Percentiles rank a stretch among this genome's conserved stretches.
These are phyloP conservation scores for Halenospora varia DNA, from an alignment of 495 filamentous ascomycete genomes.

Conservation along the genomic window DNA sequence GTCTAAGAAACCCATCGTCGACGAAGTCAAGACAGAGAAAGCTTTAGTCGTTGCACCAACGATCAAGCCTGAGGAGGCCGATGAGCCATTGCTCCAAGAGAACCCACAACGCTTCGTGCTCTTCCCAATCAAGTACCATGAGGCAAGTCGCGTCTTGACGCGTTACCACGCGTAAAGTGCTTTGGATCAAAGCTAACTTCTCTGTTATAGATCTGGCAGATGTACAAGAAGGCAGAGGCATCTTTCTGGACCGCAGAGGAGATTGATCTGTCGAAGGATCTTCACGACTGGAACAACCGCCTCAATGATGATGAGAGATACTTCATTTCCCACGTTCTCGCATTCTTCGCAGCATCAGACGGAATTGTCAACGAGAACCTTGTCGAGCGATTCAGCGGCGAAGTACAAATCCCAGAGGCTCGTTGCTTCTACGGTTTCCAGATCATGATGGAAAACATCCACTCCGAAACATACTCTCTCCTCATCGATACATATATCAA, in stretches of 20 bases:
- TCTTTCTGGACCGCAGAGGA: slow-evolving; percentile 99
- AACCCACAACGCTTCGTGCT: slow-evolving; percentile 96
- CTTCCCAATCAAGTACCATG: slow-evolving; percentile 99
- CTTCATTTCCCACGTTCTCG: slow-evolving; percentile 97
- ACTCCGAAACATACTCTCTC: slow-evolving; percentile 98
- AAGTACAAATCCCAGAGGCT: slow-evolving; percentile 96
- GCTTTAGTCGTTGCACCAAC: slow-evolving; percentile 52
- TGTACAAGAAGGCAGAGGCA: slow-evolving; percentile 99
- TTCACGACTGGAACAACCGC: slow-evolving; percentile 98
- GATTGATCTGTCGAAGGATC: slow-evolving; percentile 97
- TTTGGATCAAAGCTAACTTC: slow-evolving; percentile 29
- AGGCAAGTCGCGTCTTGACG: slow-evolving; percentile 68
- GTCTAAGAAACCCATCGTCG: slow-evolving; percentile 44
- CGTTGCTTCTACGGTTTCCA: slow-evolving; percentile 99
- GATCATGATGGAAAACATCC: slow-evolving; percentile 99
- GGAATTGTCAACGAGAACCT: slow-evolving; percentile 99
- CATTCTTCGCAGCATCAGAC: slow-evolving; percentile 99
- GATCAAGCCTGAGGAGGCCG: slow-evolving; percentile 67
- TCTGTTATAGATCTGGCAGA: slow-evolving; percentile 85
- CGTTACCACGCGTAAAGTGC: slow-evolving; percentile 64
- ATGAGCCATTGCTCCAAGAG: slow-evolving; percentile 91
- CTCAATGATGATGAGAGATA: slow-evolving; percentile 95
- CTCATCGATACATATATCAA: slow-evolving; percentile 99
- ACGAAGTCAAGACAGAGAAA: slow-evolving; percentile 38
- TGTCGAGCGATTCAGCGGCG: slow-evolving; percentile 93